Evolutionary conservation across 2,329 filamentous ascomycete genomes (phyloP), one percentile per base, ranked within the genome.

Genomic region (Aspergillus eucalypticola): DNA sequence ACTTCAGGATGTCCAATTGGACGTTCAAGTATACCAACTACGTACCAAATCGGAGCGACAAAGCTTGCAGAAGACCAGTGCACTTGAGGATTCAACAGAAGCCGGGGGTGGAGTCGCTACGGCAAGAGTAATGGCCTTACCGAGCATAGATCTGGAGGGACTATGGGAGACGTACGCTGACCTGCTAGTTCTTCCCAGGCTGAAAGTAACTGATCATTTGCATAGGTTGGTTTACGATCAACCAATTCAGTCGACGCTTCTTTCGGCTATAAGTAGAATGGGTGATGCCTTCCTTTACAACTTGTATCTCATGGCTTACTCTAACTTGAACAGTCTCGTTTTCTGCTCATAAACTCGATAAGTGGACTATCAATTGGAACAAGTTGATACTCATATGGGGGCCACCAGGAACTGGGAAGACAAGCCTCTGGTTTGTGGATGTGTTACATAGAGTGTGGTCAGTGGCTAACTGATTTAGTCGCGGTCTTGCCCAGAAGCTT

Each of bases 351-450:
- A 72, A 69, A 23, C 68, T 79, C 11, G 72, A 76, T 60, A 68
- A 71, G 25, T 71, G 71, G 57, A 71, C 73, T 1, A 75, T 79
- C 62, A 78, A 76, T 59, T 82, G 79, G 78, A 81, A 81, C 59
- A 74, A 78, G 19, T 67, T 82, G 8, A 91, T 97, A 15, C 82
- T 97, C 60, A 87, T 97, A 51, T 97, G 97, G 77, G 94, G 94
- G 0, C 93, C 94, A 5, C 94, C 94, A 2, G 94, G 94, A 74
- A 98, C 94, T 11, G 94, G 94, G 72, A 97, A 98, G 82, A 96
- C 93, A 67, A 68, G 65, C 32, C 32, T 70, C 3, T 68, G 65
- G 59, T 65, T 59, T 17, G 65, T 61, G 8, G 17, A 17, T 50
- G 19, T 48, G 23, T 5, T 29, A 5, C 8, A 23, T 41, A 7